Evolutionary conservation across 768 basidiomycete genomes (phyloP), one percentile per base, ranked within the genome.

Genomic region (Serendipita sp.): DNA sequence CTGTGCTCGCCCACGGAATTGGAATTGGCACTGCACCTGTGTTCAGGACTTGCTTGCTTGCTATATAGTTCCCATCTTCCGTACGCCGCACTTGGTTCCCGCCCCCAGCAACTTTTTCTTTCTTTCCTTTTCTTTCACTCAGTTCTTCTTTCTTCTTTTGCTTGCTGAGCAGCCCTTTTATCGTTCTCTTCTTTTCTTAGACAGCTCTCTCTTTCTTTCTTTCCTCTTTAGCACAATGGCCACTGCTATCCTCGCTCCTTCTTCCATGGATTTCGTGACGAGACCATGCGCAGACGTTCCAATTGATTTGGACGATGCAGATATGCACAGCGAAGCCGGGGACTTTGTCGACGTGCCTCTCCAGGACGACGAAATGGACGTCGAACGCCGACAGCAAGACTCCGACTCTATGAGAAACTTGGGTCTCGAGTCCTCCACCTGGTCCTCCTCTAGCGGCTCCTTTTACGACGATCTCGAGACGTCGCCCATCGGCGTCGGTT

Each of bases 381-480:
- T 22, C 30, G 7, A 17, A 50, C 20, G n/a, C 20, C 20, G 45
- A 1, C 28, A n/a, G 11, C 53, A 28, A 26, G 53, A 58, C 53
- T 24, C 22, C 22, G 53, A 28, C 45, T 58, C 53, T 58, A n/a
- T 28, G 45, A 48, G 26, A 9, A 48, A 48, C n/a, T 9, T 20
- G 26, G 45, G 45, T 9, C 53, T 17, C 53, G 17, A 22, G 24
- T 17, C 24, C 11, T 58, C 53, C 11, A n/a, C 53, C 11, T 58
- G 53, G 53, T 58, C 53, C 22, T 58, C 53, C 9, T 58, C 53
- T 11, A 58, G 53, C 31, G 53, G 53, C 24, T 24, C 22, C 9
- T 58, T 26, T 33, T 58, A 58, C 53, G 53, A 58, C 20, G 53
- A 58, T n/a, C 24, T 28, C 53, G 53, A 58, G 31, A 58, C 53